These are phyloP conservation scores for Lenwebbia sp. DNA, from an alignment of 345 rosid genomes.

Conservation along the genomic window DNA sequence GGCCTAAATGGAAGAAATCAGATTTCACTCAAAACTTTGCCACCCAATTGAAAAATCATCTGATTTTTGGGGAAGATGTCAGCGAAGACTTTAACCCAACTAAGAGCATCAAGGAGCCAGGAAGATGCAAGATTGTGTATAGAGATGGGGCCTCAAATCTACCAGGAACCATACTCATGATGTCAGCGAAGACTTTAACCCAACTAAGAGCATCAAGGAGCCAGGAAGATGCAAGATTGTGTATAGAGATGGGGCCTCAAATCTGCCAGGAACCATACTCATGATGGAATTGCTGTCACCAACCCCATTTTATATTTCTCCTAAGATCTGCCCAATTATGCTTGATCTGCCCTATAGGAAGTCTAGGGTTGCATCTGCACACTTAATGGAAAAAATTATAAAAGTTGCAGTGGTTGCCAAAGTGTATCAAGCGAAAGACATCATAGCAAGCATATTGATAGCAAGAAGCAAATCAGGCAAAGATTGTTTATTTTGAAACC, in stretches of 20 bases:
- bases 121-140: neutral
- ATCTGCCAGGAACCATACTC: neutral
- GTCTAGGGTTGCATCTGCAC: too few species aligned
- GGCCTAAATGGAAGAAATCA: neutral
- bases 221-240: neutral
- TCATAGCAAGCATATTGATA: too few species aligned
- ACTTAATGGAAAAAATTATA: too few species aligned
- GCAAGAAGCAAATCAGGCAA: too few species aligned
- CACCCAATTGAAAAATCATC: constrained; percentile 15
- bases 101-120: neutral
- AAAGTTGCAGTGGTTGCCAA: too few species aligned
- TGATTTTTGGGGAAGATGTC: constrained; percentile 77
- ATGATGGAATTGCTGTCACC: neutral
- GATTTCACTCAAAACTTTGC: neutral
- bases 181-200: constrained; percentile 27
- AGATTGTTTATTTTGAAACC: too few species aligned
- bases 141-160: neutral
- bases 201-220: neutral
- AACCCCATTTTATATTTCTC: too few species aligned
- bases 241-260: neutral
- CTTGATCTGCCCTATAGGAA: too few species aligned
- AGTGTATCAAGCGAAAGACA: too few species aligned
- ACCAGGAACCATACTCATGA: neutral
- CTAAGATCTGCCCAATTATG: too few species aligned
- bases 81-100: constrained; percentile 11